These are phyloP conservation scores for Vitellaria paradoxa DNA, from an alignment of 179 eudicot species.

Conservation along the genomic window DNA sequence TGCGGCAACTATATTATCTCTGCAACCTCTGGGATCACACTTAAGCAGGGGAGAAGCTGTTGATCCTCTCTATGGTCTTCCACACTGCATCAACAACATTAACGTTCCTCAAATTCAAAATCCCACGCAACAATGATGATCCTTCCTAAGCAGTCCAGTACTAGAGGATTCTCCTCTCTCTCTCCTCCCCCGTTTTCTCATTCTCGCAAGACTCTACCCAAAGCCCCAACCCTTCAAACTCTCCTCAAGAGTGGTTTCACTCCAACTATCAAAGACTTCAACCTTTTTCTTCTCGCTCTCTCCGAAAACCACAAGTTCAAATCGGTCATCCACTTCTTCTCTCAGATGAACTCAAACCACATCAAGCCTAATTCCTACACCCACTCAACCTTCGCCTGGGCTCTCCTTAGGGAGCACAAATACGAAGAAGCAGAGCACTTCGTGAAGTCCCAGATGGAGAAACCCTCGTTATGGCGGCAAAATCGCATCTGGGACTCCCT, in stretches of 20 bases:
- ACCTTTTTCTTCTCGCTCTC: conserved; percentile 28
- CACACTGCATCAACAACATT: too few relatives aligned
- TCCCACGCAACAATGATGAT: neutral
- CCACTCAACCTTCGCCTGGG: conserved; percentile 26
- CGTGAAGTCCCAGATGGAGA: conserved; percentile 25
- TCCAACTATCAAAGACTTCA: conserved; percentile 31
- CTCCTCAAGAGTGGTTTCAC: conserved; percentile 37
- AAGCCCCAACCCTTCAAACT: conserved; percentile 20
- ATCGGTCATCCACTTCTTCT: conserved; percentile 23
- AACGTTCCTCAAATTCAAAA: conserved; percentile 3
- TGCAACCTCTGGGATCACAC: too few relatives aligned
- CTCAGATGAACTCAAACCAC: conserved; percentile 35
- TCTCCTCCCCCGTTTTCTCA: neutral
- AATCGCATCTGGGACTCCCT: conserved; percentile 33
- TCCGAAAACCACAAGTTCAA: conserved; percentile 19
- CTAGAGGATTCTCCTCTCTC: conserved; percentile 2
- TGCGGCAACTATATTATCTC: too few relatives aligned
- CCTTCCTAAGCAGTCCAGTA: neutral
- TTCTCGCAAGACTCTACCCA: neutral
- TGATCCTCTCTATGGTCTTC: neutral
- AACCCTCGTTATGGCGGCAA: conserved; percentile 10
- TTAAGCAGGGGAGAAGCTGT: too few relatives aligned
- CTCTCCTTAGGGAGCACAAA: conserved; percentile 30
- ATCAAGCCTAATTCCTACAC: conserved; percentile 22
- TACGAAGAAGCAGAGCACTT: conserved; percentile 30